Conservation (phyloP, 495 filamentous ascomycete genomes). For the Tetracladium setigerum region DNA sequence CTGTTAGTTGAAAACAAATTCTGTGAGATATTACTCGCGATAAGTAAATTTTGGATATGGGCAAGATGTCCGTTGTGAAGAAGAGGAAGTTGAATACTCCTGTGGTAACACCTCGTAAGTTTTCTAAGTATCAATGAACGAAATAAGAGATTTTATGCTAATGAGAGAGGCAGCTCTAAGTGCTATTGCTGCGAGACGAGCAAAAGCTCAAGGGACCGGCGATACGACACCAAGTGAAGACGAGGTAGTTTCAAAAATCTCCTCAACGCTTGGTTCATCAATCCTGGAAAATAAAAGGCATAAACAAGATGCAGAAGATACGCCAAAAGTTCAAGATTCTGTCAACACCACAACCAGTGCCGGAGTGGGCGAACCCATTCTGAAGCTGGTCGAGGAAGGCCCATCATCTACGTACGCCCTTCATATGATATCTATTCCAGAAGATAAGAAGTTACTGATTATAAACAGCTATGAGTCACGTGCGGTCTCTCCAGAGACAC, state of each 20-base stretch:
- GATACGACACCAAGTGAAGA: background rate
- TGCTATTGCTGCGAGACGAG: slow-evolving; percentile 42
- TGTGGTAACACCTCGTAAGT: slow-evolving; percentile 25
- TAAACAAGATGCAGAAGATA: background rate
- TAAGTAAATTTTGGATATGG: too few species aligned
- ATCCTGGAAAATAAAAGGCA: too few species aligned
- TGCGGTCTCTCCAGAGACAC: slow-evolving; percentile 8
- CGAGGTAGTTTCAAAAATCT: background rate
- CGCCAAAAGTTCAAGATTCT: background rate
- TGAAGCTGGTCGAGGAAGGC: background rate
- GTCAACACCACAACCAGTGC: background rate
- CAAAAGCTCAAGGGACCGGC: slow-evolving; percentile 9
- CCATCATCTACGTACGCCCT: slow-evolving; percentile 8
- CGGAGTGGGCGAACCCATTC: background rate
- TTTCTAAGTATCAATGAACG: slow-evolving; percentile 3
- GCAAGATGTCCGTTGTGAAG: slow-evolving; percentile 32
- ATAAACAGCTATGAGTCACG: slow-evolving; percentile 13
- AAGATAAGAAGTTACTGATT: slow-evolving; percentile 14
- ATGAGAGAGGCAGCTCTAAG: slow-evolving; percentile 33
- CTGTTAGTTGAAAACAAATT: too few species aligned
- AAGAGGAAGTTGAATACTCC: slow-evolving; percentile 32
- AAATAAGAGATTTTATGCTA: slow-evolving; percentile 2
- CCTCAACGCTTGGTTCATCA: too few species aligned
- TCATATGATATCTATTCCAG: slow-evolving; percentile 5
- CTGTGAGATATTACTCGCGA: too few species aligned